Base-by-base conservation (phyloP, 768 basidiomycete genomes). In the Mycena leptocephala region DNA sequence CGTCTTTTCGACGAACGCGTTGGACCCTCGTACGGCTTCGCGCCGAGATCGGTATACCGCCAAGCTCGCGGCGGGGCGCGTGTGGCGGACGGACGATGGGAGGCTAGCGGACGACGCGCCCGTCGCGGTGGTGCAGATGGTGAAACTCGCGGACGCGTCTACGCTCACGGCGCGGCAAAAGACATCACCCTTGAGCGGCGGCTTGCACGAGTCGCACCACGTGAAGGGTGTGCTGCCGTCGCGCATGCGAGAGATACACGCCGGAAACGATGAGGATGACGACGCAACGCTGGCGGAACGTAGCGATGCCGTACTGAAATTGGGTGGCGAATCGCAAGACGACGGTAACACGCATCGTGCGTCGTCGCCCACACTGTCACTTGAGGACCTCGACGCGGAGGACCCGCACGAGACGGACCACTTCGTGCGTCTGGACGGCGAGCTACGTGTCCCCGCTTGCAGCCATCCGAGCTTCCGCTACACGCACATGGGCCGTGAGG, bases 401-500 rank as follows among this genome's bases (percentile, higher is more conserved):
- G 62, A 70, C 20, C 59, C 39, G 26, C 70, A 64, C 39, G 6
- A 39, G 7, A 41, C 69, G 16, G 74, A 76, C 18, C 74, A 64
- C 33, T 62, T 78, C 35, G 64, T 78, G 33, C 74, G 77, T 55
- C 46, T 78, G 5, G 71, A 78, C 37, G 77, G 77, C 26, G 77
- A 78, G 62, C 59, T 74, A 13, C 72, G 68, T 56, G 69, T 77
- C 22, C 76, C 72, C 9, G 72, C 64, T 16, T 70, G 72, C 51
- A 77, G 56, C 33, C 58, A 74, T 39, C 32, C 68, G 64, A 62
- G 76, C 33, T 77, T 77, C 64, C 72, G 72, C 1, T 77, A 64
- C 56, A 28, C 46, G 0, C 61, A 73, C 58, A 74, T 77, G 76
- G 76, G 46, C 3, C 76, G 76, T 51, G 72, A 77, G 67, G 76